Base-by-base conservation (phyloP, 2,329 filamentous ascomycete genomes). In the Tolypocladium ophioglossoides region DNA sequence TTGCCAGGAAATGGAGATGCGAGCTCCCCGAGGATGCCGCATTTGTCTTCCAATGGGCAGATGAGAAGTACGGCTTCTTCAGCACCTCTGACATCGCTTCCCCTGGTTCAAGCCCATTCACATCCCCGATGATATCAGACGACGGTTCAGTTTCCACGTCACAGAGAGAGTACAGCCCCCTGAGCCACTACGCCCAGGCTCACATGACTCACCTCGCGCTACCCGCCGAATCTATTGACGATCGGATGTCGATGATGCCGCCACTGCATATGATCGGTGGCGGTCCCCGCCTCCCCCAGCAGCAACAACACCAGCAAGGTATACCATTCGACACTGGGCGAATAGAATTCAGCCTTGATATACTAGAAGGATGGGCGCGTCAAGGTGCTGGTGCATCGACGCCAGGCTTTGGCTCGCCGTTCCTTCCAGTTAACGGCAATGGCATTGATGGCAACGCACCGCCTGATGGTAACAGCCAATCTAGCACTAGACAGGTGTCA, bases 1-100 rank as follows among this genome's bases (percentile, higher is more conserved):
- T 95, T 14, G 86, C 87, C 0, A 82, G 84, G n/a, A 94, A 94
- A 63, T 97, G 94, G 91, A 86, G 85, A 20, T 86, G 96, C 46
- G 84, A 90, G 54, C 71, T 97, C 11, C 92, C 94, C 0, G 85
- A 89, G 56, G 92, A 97, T 69, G 92, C 91, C 0, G 78, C 81
- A 0, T 72, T 78, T 2, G 83, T 95, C 2, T 78, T 97, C n/a
- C 77, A 83, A 50, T 82, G 90, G 38, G 87, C 89, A 2, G 89
- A 95, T 64, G 76, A 82, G 47, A 92, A 86, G 70, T 96, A 88
- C 69, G 90, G 89, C 1, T 80, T 79, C 2, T 91, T 86, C 61
- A 82, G 73, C 64, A 79, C 79, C 52, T 78, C 78, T 0, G 83
- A 85, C 52, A 76, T 83, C 8, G 77, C 79, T 2, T 84, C 83